Evolutionary conservation across 2,329 filamentous ascomycete genomes (phyloP), one percentile per base, ranked within the genome.

Genomic region (Chrysosporium queenslandicum): DNA sequence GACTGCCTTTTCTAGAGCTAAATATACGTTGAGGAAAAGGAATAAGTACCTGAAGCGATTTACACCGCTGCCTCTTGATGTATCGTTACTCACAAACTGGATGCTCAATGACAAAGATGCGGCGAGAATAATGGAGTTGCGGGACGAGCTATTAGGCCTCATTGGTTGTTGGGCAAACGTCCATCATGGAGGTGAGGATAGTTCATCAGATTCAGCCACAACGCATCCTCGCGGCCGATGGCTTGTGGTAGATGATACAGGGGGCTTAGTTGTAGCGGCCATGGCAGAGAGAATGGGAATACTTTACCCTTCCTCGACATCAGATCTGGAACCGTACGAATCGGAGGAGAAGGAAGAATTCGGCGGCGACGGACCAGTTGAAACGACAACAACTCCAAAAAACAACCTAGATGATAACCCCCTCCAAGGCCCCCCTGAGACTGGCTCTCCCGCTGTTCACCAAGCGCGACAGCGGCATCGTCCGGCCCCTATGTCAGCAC

Each of bases 41-140:
- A 90, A 84, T 66, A 98, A 98, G 70, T 97, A 94, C 66, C 78
- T 97, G 58, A 83, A 86, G 61, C 78, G 89, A 11, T 97, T 98
- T 63, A 87, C 86, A 0, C 80, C 92, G 1, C 68, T 94, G 48
- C 91, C 91, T 0, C 71, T 97, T 59, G 89, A 96, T 63, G 81
- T 94, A 12, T 77, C 82, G 0, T 77, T 81, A 58, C 73, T 97
- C 56, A 81, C 82, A 18, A 80, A 88, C 59, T 94, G 85, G 74
- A 76, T 91, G 62, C 71, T 95, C 46, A 76, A 84, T 53, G 87
- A 94, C 61, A 87, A 85, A 62, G 90, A 97, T 60, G 77, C 87
- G 0, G 73, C 75, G 55, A 88, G 85, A 66, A 86, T 94, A 27
- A 74, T 97, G 74, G 91, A 97, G 62, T 74, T 96, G 68, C 77